Conservation (phyloP, 2,329 filamentous ascomycete species). For the Nemania abortiva region DNA sequence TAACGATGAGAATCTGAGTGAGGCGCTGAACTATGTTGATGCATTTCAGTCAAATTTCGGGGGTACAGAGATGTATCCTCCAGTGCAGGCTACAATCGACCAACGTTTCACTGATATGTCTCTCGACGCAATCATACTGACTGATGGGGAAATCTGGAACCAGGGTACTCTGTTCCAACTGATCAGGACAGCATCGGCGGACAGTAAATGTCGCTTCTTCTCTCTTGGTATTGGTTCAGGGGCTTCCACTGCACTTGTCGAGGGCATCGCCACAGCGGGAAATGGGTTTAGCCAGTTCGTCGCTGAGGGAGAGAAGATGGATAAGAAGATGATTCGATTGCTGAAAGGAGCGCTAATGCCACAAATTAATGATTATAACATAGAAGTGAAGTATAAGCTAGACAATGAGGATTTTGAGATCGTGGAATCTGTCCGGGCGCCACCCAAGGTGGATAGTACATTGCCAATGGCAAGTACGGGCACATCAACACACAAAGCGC, state of each 20-base stretch:
- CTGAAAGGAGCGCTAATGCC: constrained; percentile 36
- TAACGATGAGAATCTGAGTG: constrained; percentile 16
- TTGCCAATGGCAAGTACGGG: not conserved
- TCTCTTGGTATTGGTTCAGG: constrained; percentile 36
- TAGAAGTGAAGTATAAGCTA: constrained; percentile 32
- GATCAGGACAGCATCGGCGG: not conserved
- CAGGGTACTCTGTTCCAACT: constrained; percentile 25
- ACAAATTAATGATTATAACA: constrained; percentile 27
- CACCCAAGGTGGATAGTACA: constrained; percentile 2
- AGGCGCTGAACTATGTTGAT: constrained; percentile 26
- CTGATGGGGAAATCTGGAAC: constrained; percentile 34
- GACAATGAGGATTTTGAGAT: constrained; percentile 28
- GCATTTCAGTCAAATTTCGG: constrained; percentile 17
- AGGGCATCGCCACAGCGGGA: constrained; percentile 35
- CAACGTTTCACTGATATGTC: constrained; percentile 22
- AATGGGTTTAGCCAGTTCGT: constrained; percentile 37
- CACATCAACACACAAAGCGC: not conserved
- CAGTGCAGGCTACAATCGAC: constrained; percentile 26
- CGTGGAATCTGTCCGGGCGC: constrained; percentile 18
- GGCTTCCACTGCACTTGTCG: constrained; percentile 33
- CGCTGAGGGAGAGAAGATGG: constrained; percentile 29
- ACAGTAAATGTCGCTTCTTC: constrained; percentile 34
- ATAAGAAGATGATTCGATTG: constrained; percentile 36
- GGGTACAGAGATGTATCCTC: constrained; percentile 24
- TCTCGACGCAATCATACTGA: constrained; percentile 34